Evolutionary conservation across 2,329 filamentous ascomycete genomes (phyloP).

Genomic region (Phyllosticta citriasiana): DNA sequence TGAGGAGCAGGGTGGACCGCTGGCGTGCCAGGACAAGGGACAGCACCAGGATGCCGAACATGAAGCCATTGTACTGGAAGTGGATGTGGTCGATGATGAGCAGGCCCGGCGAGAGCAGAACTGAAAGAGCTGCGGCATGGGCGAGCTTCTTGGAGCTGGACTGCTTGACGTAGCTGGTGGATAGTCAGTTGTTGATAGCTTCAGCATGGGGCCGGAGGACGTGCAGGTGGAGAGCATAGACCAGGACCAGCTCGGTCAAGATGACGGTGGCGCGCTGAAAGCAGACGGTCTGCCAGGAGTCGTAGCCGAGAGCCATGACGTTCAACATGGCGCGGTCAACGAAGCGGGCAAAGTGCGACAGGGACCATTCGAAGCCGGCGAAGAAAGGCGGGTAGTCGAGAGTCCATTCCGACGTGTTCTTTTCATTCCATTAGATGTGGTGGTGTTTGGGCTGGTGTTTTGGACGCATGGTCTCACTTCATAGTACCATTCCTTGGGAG

Average conservation of each 20-base stretch:
- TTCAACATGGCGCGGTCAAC: slow-evolving; percentile 74
- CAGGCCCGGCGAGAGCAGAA: slow-evolving; percentile 83
- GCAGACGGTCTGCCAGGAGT: slow-evolving; percentile 87
- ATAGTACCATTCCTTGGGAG: slow-evolving; percentile 85
- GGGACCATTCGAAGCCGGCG: slow-evolving; percentile 87
- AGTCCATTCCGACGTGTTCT: slow-evolving; percentile 97
- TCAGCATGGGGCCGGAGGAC: slow-evolving; percentile 14
- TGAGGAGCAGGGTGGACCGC: slow-evolving; percentile 62
- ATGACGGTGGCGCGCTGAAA: slow-evolving; percentile 91
- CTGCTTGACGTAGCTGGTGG: slow-evolving; percentile 61
- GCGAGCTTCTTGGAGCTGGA: slow-evolving; percentile 65
- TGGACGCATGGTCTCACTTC: slow-evolving; percentile 44
- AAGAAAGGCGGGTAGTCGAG: slow-evolving; percentile 98
- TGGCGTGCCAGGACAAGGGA: slow-evolving; percentile 76
- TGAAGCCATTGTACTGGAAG: slow-evolving; percentile 97
- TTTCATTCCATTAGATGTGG: slow-evolving; percentile 13
- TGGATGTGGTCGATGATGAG: slow-evolving; percentile 97
- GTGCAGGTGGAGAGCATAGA: slow-evolving; percentile 71
- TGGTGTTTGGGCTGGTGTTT: background rate
- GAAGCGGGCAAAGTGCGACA: slow-evolving; percentile 71
- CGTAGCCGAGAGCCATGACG: slow-evolving; percentile 71
- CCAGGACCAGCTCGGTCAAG: slow-evolving; percentile 68
- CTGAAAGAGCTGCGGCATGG: slow-evolving; percentile 78
- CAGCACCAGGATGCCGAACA: slow-evolving; percentile 82
- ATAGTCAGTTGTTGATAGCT: slow-evolving; percentile 12